Evolutionary conservation across 116 monocot species (phyloP).

Genomic region (Papilionanthe hybrid): DNA sequence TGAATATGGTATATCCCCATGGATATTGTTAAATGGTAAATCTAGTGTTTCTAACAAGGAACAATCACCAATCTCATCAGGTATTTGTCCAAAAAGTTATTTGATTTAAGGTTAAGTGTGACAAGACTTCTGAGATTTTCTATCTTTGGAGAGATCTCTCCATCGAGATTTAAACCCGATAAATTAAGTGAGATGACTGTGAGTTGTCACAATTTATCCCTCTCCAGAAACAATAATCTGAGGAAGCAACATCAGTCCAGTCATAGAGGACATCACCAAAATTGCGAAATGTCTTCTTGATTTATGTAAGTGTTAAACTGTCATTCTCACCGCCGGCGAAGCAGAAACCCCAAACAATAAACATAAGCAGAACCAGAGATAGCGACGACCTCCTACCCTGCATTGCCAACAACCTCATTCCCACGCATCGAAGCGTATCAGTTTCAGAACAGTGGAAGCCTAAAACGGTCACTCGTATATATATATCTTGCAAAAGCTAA

Average conservation of each 20-base stretch:
- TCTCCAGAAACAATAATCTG: constrained; percentile 81
- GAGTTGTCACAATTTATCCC: constrained; percentile 83
- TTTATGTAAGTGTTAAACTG: constrained; percentile 52
- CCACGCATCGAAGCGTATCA: not conserved
- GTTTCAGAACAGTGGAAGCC: not conserved
- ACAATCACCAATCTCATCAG: constrained; percentile 94
- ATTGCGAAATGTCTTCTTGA: constrained; percentile 81
- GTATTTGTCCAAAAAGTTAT: constrained; percentile 82
- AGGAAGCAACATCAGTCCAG: constrained; percentile 53
- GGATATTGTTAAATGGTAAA: constrained; percentile 75
- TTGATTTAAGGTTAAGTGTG: constrained; percentile 59
- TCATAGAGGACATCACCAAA: constrained; percentile 68
- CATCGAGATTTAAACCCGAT: constrained; percentile 75
- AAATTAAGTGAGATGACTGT: constrained; percentile 75
- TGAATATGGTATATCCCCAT: constrained; percentile 89
- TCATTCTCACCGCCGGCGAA: not conserved
- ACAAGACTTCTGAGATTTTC: constrained; percentile 63
- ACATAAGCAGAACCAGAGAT: not conserved
- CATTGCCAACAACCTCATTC: no score
- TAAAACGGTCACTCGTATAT: not conserved
- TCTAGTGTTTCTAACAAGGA: constrained; percentile 58
- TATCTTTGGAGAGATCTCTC: constrained; percentile 80
- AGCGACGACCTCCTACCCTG: not conserved
- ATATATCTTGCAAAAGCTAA: no score
- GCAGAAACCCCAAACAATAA: not conserved